These are phyloP conservation scores for Trichoderma reesei DNA, from an alignment of 495 filamentous ascomycete species.

Conservation along the genomic window DNA sequence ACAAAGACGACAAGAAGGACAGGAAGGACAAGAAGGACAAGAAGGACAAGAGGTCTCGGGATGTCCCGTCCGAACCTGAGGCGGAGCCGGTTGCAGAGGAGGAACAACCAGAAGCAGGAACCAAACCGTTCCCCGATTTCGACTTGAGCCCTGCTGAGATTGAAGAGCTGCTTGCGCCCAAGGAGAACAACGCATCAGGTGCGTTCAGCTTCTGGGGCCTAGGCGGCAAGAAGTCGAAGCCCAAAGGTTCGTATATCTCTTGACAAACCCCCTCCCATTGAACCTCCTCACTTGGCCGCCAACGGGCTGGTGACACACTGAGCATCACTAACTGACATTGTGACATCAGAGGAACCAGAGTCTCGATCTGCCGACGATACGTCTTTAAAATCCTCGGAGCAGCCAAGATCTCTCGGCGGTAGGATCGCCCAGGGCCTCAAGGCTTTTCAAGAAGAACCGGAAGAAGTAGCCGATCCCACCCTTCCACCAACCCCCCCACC, in stretches of 20 bases:
- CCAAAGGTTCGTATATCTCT: conserved; percentile 17
- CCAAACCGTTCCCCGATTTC: conserved; percentile 7
- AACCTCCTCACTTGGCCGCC: too few species aligned
- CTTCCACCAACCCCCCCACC: conserved; percentile 21
- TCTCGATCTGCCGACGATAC: conserved; percentile 16
- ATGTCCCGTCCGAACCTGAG: conserved; percentile 15
- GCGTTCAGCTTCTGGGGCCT: conserved; percentile 39
- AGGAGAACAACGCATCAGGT: conserved; percentile 20
- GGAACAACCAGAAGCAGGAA: conserved; percentile 3
- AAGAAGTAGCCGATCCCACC: conserved; percentile 21
- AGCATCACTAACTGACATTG: not conserved
- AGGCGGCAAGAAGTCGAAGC: conserved; percentile 25
- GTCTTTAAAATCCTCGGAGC: conserved; percentile 25
- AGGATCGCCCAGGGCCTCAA: conserved; percentile 44
- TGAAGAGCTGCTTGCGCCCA: conserved; percentile 24
- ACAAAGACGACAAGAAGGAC: conserved; percentile 1
- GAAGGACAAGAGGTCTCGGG: conserved; percentile 8
- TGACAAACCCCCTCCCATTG: not conserved
- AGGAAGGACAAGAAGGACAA: conserved; percentile 9
- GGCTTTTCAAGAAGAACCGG: conserved; percentile 39
- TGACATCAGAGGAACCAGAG: not conserved
- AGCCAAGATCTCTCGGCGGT: conserved; percentile 33
- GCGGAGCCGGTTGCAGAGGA: conserved; percentile 8
- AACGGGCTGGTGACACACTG: too few species aligned
- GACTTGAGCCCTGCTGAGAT: conserved; percentile 16